Conservation (phyloP, 306 rosid genomes). For the Lablab purpureus region DNA sequence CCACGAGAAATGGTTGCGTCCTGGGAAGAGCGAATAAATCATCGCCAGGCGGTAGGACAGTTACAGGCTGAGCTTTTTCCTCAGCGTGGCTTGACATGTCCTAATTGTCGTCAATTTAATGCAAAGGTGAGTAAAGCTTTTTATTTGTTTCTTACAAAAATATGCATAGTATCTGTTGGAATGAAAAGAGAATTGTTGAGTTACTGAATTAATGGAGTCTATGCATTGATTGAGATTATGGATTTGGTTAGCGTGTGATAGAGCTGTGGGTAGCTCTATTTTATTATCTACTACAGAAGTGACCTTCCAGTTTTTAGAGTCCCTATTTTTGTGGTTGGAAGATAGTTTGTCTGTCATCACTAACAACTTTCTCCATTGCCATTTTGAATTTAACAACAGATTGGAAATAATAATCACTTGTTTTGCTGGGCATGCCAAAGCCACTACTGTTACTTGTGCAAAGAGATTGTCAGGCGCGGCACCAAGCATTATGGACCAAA, state of each 20-base stretch:
- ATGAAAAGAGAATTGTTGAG: constrained; percentile 24
- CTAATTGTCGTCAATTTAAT: constrained; percentile 84
- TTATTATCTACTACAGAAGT: constrained; percentile 32
- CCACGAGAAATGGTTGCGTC: constrained; percentile 65
- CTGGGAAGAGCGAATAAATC: constrained; percentile 77
- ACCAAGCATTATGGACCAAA: constrained; percentile 82
- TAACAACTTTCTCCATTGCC: constrained; percentile 26
- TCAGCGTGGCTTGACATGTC: constrained; percentile 60
- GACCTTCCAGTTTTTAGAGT: constrained; percentile 30
- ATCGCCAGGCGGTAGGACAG: constrained; percentile 70
- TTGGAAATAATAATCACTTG: constrained; percentile 85
- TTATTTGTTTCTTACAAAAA: constrained; percentile 14
- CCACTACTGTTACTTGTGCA: constrained; percentile 88
- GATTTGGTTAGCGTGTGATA: constrained; percentile 33
- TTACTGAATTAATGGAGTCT: constrained; percentile 4
- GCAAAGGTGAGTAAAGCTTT: constrained; percentile 73
- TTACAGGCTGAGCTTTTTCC: constrained; percentile 63
- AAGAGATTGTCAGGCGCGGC: constrained; percentile 68
- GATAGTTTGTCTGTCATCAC: constrained; percentile 23
- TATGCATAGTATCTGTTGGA: constrained; percentile 2
- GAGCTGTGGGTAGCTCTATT: constrained; percentile 19
- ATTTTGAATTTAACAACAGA: constrained; percentile 58
- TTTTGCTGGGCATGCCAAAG: constrained; percentile 89
- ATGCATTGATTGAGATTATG: constrained; percentile 15
- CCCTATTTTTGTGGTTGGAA: constrained; percentile 6